phyloP scores from a whole-genome alignment of 768 basidiomycete genomes.

The Mycena latifolia region DNA sequence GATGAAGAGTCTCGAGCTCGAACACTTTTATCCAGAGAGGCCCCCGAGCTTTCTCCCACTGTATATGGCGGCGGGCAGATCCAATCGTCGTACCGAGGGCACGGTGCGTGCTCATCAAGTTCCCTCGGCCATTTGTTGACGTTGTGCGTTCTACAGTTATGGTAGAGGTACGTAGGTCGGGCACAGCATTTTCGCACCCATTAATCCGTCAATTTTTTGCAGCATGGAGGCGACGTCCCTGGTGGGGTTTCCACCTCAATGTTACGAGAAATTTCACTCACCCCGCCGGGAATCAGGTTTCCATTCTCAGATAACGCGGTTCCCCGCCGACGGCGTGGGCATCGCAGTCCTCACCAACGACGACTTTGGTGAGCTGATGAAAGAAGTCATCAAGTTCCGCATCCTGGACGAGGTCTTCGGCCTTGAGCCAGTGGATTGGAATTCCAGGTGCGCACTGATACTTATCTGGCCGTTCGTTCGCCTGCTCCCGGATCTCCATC shows the following conservation, averaged over 20 bases:
- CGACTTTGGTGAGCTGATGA: neutral
- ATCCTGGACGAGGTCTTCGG: conserved; percentile 5
- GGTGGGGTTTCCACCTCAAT: neutral
- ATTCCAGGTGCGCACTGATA: neutral
- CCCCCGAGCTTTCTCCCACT: neutral
- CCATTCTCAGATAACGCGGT: neutral
- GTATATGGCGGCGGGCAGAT: conserved; percentile 3
- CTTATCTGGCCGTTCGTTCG: too few relatives aligned
- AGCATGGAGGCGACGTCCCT: neutral
- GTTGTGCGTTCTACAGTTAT: neutral
- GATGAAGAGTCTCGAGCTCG: neutral
- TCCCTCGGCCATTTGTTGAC: too few relatives aligned
- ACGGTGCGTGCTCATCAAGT: neutral
- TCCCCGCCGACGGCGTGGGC: conserved; percentile 5
- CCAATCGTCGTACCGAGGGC: conserved; percentile 7
- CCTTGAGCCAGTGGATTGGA: conserved; percentile 2
- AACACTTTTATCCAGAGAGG: neutral
- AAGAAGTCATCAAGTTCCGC: conserved; percentile 13
- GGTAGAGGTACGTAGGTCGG: neutral
- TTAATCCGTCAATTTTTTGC: neutral
- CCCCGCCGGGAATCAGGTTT: neutral
- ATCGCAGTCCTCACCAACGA: conserved; percentile 19
- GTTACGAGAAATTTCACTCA: neutral
- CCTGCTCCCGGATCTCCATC: too few relatives aligned
- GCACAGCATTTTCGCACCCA: too few relatives aligned